A percentile compares a stretch with the other conserved stretches of the same genome.
These are phyloP conservation scores for Singerocomus rubriflavus DNA, from an alignment of 1,284 basidiomycete genomes.

Conservation along the genomic window DNA sequence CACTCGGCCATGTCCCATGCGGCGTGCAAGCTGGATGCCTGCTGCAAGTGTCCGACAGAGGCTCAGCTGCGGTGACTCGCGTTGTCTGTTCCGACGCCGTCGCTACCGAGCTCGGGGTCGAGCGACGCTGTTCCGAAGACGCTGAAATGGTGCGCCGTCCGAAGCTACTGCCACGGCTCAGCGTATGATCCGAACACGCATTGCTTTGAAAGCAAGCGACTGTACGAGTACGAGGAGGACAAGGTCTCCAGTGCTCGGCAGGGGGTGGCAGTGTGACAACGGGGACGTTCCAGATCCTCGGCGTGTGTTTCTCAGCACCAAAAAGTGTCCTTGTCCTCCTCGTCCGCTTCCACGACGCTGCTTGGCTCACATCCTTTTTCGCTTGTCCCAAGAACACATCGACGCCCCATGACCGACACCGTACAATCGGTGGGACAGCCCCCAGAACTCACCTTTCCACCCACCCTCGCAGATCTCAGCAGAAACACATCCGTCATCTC, in stretches of 20 bases:
- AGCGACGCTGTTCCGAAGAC: too few species aligned
- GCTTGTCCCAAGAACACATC: background rate
- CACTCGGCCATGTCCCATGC: too few species aligned
- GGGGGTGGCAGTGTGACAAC: slow-evolving; percentile 25
- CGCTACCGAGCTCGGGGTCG: too few species aligned
- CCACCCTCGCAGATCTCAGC: slow-evolving; percentile 61
- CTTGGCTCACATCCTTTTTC: background rate
- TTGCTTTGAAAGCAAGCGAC: too few species aligned
- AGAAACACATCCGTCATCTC: slow-evolving; percentile 75
- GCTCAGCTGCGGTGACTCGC: too few species aligned
- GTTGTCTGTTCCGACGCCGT: too few species aligned
- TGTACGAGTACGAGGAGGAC: too few species aligned
- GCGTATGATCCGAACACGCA: background rate
- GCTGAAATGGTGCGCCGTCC: background rate
- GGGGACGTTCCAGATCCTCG: slow-evolving; percentile 20
- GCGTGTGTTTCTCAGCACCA: slow-evolving; percentile 12
- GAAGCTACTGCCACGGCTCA: background rate
- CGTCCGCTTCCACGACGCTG: background rate
- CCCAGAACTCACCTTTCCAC: slow-evolving; percentile 26
- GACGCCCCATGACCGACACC: slow-evolving; percentile 14
- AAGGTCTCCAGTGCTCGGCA: slow-evolving; percentile 4
- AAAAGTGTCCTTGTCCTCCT: background rate
- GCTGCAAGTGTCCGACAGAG: too few species aligned
- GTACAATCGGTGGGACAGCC: background rate
- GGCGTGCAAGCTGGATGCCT: too few species aligned